phyloP scores from a whole-genome alignment of 352 stramenopile species.

The Globisporangium viniferum region DNA sequence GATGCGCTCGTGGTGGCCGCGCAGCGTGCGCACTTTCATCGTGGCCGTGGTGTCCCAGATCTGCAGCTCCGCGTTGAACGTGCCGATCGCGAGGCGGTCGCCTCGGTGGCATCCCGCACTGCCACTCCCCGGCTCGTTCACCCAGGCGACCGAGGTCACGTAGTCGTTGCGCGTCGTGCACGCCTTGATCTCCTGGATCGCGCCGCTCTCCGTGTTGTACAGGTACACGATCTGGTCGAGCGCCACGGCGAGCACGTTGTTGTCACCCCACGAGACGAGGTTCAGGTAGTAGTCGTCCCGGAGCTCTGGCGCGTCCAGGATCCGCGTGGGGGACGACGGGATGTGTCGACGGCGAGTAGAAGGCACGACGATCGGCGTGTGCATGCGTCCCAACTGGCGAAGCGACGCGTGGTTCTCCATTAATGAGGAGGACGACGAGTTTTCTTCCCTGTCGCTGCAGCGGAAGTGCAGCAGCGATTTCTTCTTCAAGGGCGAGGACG shows the following conservation, averaged over 20 bases:
- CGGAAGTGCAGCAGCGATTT: slow-evolving; percentile 29
- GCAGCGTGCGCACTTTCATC: slow-evolving; percentile 86
- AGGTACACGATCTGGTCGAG: slow-evolving; percentile 94
- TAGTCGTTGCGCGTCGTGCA: slow-evolving; percentile 78
- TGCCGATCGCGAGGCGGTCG: slow-evolving; percentile 92
- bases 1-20: slow-evolving; percentile 89
- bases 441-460: slow-evolving; percentile 9
- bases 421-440: not conserved
- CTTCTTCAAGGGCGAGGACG: slow-evolving; percentile 9
- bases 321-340: slow-evolving; percentile 51
- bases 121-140: slow-evolving; percentile 30
- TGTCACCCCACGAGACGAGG: slow-evolving; percentile 92
- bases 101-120: slow-evolving; percentile 22
- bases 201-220: slow-evolving; percentile 90
- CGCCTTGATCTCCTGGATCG: slow-evolving; percentile 88
- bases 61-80: slow-evolving; percentile 87
- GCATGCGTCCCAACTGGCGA: slow-evolving; percentile 6
- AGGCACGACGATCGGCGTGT: not conserved
- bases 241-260: slow-evolving; percentile 94
- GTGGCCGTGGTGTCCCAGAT: slow-evolving; percentile 91
- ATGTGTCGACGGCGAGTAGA: slow-evolving; percentile 24
- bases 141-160: slow-evolving; percentile 94
- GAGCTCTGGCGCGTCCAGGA: slow-evolving; percentile 95
- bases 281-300: slow-evolving; percentile 98
- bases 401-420: slow-evolving; percentile 20